Base-by-base conservation (phyloP, 805 yeast genomes). In the Ogataea degrootiae region DNA sequence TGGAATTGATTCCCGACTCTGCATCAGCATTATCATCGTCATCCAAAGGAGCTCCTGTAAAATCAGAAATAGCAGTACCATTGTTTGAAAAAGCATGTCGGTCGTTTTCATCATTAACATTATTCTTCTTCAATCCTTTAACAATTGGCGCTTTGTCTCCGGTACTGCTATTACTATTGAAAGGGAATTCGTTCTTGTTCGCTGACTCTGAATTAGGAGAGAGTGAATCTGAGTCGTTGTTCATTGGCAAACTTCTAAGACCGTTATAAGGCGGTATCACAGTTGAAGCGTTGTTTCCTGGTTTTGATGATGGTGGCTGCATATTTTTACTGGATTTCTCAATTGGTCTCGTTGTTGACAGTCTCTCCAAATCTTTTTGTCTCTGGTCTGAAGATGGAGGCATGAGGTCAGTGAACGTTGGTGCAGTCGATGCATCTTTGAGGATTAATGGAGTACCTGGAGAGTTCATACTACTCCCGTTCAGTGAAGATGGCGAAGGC, bases 1-100 rank as follows among this genome's bases (percentile, higher is more conserved):
- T 72, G 5, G 84, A 74, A 54, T 78, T 71, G 45, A 76, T 63
- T 14, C 62, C 55, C 2, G 40, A 29, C 17, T 29, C 22, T n/a
- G 19, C 26, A 2, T 23, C 42, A 3, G 35, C 8, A 12, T 21
- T n/a, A 17, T 11, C 14, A 15, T n/a, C 17, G 6, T 17, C 31
- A 34, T 41, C n/a, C 21, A 37, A 21, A 11, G 17, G n/a, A 22
- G 12, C 15, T 12, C 14, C 22, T 8, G 17, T 16, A 8, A 36
- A 9, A 11, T 16, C 7, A 39, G 22, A 9, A 21, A 29, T 17
- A 21, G 29, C 29, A 11, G 22, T 2, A 21, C 33, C 37, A 22
- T 21, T 21, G 26, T 36, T 36, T 36, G 39, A 36, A 19, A 12
- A 12, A 15, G 36, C 36, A 15, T 34, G 36, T 34, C 7, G n/a